These are phyloP conservation scores for Auricularia auricula-judae DNA, from an alignment of 768 basidiomycete genomes.

Conservation along the genomic window DNA sequence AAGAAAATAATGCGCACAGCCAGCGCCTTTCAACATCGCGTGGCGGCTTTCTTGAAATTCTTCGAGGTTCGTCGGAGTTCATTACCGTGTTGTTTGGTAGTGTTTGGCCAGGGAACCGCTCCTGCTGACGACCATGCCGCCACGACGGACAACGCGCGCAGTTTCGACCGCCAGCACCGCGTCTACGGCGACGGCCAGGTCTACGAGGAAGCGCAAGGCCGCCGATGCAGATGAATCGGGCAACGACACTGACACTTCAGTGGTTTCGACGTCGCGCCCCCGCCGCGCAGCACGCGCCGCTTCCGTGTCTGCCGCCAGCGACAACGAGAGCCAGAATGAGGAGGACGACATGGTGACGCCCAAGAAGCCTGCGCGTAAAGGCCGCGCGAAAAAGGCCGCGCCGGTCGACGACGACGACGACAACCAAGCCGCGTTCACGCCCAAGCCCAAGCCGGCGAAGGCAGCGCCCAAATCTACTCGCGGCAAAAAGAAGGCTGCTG, in stretches of 20 bases:
- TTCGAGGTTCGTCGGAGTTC: too few species aligned
- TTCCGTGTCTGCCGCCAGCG: not conserved
- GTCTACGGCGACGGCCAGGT: not conserved
- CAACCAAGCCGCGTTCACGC: not conserved
- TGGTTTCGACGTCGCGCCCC: not conserved
- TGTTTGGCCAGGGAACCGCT: too few species aligned
- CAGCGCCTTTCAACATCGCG: too few species aligned
- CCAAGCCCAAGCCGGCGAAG: not conserved
- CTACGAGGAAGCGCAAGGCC: not conserved
- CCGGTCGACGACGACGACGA: not conserved
- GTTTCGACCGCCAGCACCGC: not conserved
- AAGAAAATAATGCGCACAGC: too few species aligned
- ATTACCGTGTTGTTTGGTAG: too few species aligned
- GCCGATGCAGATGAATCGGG: not conserved
- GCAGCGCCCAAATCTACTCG: not conserved
- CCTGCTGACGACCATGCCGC: not conserved
- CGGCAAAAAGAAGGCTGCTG: not conserved
- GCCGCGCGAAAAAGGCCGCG: not conserved
- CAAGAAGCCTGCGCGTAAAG: not conserved
- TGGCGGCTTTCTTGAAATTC: too few species aligned
- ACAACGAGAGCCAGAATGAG: not conserved
- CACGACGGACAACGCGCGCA: not conserved
- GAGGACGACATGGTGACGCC: not conserved
- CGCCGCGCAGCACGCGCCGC: not conserved
- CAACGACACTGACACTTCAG: not conserved